A percentile compares a stretch with the other conserved stretches of the same genome.
phyloP scores from a whole-genome alignment of 179 eudicot genomes.

The Pouteria campechiana region DNA sequence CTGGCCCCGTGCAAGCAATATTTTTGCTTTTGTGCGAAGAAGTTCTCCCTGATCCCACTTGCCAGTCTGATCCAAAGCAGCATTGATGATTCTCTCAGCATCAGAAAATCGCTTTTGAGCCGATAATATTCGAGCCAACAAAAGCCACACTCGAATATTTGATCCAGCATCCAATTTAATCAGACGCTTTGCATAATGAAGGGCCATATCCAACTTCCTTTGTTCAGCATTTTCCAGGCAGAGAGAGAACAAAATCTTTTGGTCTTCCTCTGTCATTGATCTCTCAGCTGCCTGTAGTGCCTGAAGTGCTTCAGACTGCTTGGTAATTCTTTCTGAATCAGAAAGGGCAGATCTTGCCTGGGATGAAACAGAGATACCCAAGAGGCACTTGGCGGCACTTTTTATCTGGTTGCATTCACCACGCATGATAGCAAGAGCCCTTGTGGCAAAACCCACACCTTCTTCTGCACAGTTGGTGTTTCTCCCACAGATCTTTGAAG shows the following conservation, averaged over 20 bases:
- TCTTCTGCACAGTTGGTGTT: slow-evolving; percentile 38
- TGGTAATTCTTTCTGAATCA: slow-evolving; percentile 42
- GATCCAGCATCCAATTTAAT: slow-evolving; percentile 65
- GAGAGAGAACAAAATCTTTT: slow-evolving; percentile 42
- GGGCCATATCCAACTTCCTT: slow-evolving; percentile 76
- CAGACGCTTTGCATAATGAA: slow-evolving; percentile 46
- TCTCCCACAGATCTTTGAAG: slow-evolving; percentile 64
- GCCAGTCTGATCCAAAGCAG: slow-evolving; percentile 77
- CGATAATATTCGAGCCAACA: slow-evolving; percentile 75
- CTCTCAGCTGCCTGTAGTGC: slow-evolving; percentile 47
- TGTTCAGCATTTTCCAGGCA: slow-evolving; percentile 70
- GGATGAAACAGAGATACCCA: slow-evolving; percentile 57
- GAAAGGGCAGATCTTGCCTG: slow-evolving; percentile 30
- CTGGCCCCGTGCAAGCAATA: slow-evolving; percentile 68
- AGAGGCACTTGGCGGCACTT: slow-evolving; percentile 36
- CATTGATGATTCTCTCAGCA: slow-evolving; percentile 56
- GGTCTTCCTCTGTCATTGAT: slow-evolving; percentile 35
- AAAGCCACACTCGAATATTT: slow-evolving; percentile 45
- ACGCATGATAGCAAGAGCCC: slow-evolving; percentile 40
- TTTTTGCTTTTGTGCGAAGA: slow-evolving; percentile 75
- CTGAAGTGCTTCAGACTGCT: slow-evolving; percentile 54
- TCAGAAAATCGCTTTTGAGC: slow-evolving; percentile 57
- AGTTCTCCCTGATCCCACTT: slow-evolving; percentile 69
- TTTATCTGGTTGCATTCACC: slow-evolving; percentile 39
- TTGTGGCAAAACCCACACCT: slow-evolving; percentile 52